Base-by-base conservation (phyloP, 257 asterid genomes). In the Primulina huaijiensis region DNA sequence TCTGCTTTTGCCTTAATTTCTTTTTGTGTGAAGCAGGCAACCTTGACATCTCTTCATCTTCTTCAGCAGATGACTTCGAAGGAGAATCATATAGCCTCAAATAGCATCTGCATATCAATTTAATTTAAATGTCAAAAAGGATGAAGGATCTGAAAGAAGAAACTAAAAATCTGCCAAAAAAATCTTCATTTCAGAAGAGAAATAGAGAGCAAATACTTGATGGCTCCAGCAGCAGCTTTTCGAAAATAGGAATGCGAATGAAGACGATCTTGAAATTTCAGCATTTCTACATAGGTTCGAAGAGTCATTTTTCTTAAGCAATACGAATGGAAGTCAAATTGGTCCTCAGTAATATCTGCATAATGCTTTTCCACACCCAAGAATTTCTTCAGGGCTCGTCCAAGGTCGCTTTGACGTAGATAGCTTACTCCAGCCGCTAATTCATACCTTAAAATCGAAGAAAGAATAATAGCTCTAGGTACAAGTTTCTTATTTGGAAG, bases 271-370 rank as follows among this genome's bases (percentile, higher is more conserved):
- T 91, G 97, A 82, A 89, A 89, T 76, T 85, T 91, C 79, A 94
- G 82, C 99, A 91, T 94, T 78, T 86, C 93, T 0, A 94, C 93
- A 72, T 94, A 94, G 11, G 90, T 84, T 63, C 99, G 89, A 62
- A 94, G 96, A 35, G 97, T 94, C 99, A 94, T 94, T 80, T 94
- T 94, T 73, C 99, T 85, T 82, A 91, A 78, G 90, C 97, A 94
- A 80, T 94, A 94, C 5, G 99, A 84, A 78, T 94, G 99, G 82
- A 94, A 94, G 77, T 94, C 99, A 80, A 94, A 94, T 64, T 94
- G 99, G 78, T 93, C 99, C 76, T 93, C 99, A 0, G 92, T 88
- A 46, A 93, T 90, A 80, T 93, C 99, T 40, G 96, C 88, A 75
- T 91, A 91, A 79, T 94, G 99, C 82, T 94, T 94, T 76, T 94